Percentiles rank a stretch among this genome's conserved stretches.
These are phyloP conservation scores for Suillus lakei DNA, from an alignment of 768 basidiomycete species.

Conservation along the genomic window DNA sequence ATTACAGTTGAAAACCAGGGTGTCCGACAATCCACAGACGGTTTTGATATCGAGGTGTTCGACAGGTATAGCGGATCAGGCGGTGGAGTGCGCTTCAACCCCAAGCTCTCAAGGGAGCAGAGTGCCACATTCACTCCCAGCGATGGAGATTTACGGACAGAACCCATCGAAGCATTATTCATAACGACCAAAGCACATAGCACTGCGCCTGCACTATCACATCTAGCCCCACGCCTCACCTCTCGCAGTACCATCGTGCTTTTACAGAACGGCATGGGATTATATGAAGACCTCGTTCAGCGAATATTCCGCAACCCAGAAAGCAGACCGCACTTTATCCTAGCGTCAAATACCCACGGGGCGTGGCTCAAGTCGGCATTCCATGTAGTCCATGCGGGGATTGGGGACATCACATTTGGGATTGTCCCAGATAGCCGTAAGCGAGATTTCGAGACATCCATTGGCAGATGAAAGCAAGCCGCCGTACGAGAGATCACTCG, in stretches of 20 bases:
- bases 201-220: constrained; percentile 59
- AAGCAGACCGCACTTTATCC: constrained; percentile 82
- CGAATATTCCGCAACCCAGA: constrained; percentile 73
- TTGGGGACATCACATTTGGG: constrained; percentile 77
- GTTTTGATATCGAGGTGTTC: constrained; percentile 58
- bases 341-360: constrained; percentile 84
- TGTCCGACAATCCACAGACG: constrained; percentile 42
- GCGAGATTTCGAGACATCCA: constrained; percentile 66
- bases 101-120: constrained; percentile 17
- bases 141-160: constrained; percentile 21
- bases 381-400: constrained; percentile 71
- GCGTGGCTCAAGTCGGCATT: constrained; percentile 57
- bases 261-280: constrained; percentile 94
- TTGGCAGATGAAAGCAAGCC: constrained; percentile 41
- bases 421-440: constrained; percentile 71
- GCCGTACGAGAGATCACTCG: constrained; percentile 44
- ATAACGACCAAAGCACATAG: constrained; percentile 81
- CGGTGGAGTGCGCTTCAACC: constrained; percentile 23
- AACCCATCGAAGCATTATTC: constrained; percentile 74
- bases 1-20: constrained; percentile 59
- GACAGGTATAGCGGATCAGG: constrained; percentile 29
- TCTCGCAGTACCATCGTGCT: constrained; percentile 82
- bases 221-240: constrained; percentile 66
- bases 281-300: constrained; percentile 77
- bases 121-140: constrained; percentile 21